phyloP scores from a whole-genome alignment of 371 early-diverging fungal species.

The Apophysomyces sp. region DNA sequence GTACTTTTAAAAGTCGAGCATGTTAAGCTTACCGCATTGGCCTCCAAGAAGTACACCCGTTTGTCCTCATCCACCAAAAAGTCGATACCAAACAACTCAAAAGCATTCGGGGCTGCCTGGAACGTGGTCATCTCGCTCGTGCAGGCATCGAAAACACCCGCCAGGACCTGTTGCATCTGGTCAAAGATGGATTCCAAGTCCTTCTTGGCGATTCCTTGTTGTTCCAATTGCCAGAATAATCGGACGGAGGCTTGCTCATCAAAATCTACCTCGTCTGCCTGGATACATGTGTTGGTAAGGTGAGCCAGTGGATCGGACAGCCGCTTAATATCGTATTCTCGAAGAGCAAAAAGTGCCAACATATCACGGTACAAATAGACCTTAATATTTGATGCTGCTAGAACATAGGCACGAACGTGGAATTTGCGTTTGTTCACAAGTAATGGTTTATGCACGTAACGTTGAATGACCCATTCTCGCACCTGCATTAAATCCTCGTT shows the following conservation, averaged over 20 bases:
- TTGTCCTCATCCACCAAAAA: slow-evolving; percentile 62
- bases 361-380: slow-evolving; percentile 69
- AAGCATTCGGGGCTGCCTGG: slow-evolving; percentile 67
- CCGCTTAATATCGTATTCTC: slow-evolving; percentile 40
- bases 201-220: slow-evolving; percentile 17
- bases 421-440: slow-evolving; percentile 66
- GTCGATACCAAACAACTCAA: slow-evolving; percentile 74
- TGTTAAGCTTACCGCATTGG: slow-evolving; percentile 65
- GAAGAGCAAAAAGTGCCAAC: slow-evolving; percentile 68
- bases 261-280: slow-evolving; percentile 52
- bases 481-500: slow-evolving; percentile 53
- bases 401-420: slow-evolving; percentile 70
- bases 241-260: slow-evolving; percentile 59
- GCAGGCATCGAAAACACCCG: slow-evolving; percentile 63
- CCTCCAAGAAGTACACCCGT: slow-evolving; percentile 61
- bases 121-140: slow-evolving; percentile 64
- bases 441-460: slow-evolving; percentile 62
- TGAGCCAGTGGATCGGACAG: slow-evolving; percentile 55
- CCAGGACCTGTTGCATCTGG: slow-evolving; percentile 57
- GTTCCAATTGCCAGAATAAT: slow-evolving; percentile 58
- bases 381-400: slow-evolving; percentile 63
- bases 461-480: slow-evolving; percentile 73
- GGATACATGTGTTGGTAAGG: slow-evolving; percentile 74
- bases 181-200: slow-evolving; percentile 49
- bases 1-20: too few species aligned